Evolutionary conservation across 1,139 yeast species (phyloP), one percentile per base, ranked within the genome.

Genomic region (Candida sp.): DNA sequence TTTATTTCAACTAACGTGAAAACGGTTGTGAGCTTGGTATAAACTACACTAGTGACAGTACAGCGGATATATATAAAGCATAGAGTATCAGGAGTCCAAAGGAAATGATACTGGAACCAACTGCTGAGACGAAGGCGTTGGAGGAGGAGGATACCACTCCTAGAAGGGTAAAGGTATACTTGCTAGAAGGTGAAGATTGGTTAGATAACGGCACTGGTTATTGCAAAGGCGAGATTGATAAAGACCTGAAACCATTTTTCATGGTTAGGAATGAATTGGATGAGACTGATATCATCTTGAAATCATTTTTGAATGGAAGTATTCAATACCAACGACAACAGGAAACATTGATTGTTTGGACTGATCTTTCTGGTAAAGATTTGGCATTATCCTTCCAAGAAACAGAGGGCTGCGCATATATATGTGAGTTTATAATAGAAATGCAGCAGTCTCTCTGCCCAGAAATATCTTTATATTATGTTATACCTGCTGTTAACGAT

Each of bases 311-410:
- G 22, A 82, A 81, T 53, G 96, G 96, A 0, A 67, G 79, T 30
- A 85, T 84, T 2, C 96, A 87, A 55, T 91, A 87, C 60, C 98
- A 91, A 61, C 77, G 96, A 55, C 97, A 91, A 58, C 98, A 93
- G 59, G 97, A 90, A 49, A 90, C 97, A 0, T 70, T 93, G 41
- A 88, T 93, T 21, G 97, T 93, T 21, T 93, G 99, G 98, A 87
- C 96, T 5, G 96, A 89, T 57, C 63, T 73, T 6, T 73, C 78
- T 21, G 93, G 93, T 3, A 79, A 79, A 46, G 97, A 90, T 60
- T 79, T 90, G 52, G 98, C 98, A 4, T 70, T 93, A 36, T 87
- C 95, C 42, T 93, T 93, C 63, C 97, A 93, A 61, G 98, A 90
- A 57, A 82, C 88, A 35, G 87, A 85, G 42, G 98, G 98, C 0